Base-by-base conservation (phyloP, 306 rosid species). In the Albizia julibrissin region DNA sequence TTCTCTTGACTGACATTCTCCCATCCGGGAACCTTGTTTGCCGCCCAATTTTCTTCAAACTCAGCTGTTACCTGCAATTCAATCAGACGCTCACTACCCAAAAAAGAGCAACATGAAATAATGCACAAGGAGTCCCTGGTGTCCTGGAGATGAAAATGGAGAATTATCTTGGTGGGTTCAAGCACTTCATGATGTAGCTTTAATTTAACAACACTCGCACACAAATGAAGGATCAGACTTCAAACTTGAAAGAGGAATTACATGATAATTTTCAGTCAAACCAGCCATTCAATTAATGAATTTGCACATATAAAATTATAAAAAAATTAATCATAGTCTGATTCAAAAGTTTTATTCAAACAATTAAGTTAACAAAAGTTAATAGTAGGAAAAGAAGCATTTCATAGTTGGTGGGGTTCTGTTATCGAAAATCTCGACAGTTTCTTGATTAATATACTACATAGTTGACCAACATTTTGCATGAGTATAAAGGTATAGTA, bases 1-100 rank as follows among this genome's bases (percentile, higher is more conserved):
- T 89, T 86, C 50, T 89, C 97, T 85, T 90, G 91, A 85, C 49
- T 72, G 56, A 62, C 91, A 79, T 81, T 86, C 78, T 90, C 97
- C 99, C 99, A 95, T 74, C 95, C 98, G 16, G 75, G 86, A 39
- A 92, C 78, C 29, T 43, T 85, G 61, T 95, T 95, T 76, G 73
- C 83, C n/a, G 61, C 85, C 99, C 97, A 95, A 79, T 81, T 90
- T 86, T 92, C 97, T 87, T 95, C 97, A 85, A 93, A 93, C 79
- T 93, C 99, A 37, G 82, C 58, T 81, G 80, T 89, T 22, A 89
- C 91, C 99, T 95, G 82, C 85, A 81, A 34, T 5, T 79, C 73
- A 61, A 79, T 85, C 78, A 87, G 44, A 77, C 22, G 69, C 76
- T 79, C 65, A 15, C 10, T 64, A 66, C 42, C 37, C n/a, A 66